Conservation (phyloP, 2,329 filamentous ascomycete species). For the Beauveria rudraprayagi region DNA sequence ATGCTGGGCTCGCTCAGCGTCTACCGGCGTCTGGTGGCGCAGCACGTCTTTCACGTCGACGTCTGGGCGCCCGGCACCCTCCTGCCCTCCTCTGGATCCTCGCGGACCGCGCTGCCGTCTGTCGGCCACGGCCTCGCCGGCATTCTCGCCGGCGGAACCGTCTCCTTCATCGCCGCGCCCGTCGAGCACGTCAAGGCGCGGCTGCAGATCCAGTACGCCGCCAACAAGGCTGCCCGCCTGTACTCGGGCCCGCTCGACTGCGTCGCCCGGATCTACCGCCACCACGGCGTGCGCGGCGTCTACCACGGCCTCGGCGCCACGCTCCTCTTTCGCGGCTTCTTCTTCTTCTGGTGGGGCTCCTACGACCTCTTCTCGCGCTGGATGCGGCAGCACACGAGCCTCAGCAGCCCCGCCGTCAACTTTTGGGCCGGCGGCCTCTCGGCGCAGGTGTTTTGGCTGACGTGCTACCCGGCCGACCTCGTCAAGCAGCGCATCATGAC, state of each 20-base stretch:
- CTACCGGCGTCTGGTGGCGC: constrained; percentile 76
- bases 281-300: constrained; percentile 70
- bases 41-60: constrained; percentile 62
- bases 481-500: constrained; percentile 98
- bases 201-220: constrained; percentile 88
- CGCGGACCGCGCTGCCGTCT: constrained; percentile 50
- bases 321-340: constrained; percentile 81
- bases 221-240: constrained; percentile 64
- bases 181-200: constrained; percentile 94
- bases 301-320: constrained; percentile 84
- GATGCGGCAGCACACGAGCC: constrained; percentile 56
- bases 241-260: constrained; percentile 89
- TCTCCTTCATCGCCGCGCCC: constrained; percentile 86
- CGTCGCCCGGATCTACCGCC: constrained; percentile 56
- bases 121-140: constrained; percentile 84
- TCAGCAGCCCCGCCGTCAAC: constrained; percentile 76
- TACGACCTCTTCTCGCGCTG: constrained; percentile 76
- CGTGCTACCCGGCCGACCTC: constrained; percentile 84
- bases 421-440: constrained; percentile 95
- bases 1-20: constrained; percentile 91
- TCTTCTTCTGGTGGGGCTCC: constrained; percentile 97
- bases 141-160: constrained; percentile 77
- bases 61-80: constrained; percentile 21
- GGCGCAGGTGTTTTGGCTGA: constrained; percentile 91
- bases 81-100: constrained; percentile 16